A percentile compares a stretch with the other conserved stretches of the same genome.
Evolutionary conservation across 208 protist genomes (phyloP).

Genomic region (Trypanosoma mega): DNA sequence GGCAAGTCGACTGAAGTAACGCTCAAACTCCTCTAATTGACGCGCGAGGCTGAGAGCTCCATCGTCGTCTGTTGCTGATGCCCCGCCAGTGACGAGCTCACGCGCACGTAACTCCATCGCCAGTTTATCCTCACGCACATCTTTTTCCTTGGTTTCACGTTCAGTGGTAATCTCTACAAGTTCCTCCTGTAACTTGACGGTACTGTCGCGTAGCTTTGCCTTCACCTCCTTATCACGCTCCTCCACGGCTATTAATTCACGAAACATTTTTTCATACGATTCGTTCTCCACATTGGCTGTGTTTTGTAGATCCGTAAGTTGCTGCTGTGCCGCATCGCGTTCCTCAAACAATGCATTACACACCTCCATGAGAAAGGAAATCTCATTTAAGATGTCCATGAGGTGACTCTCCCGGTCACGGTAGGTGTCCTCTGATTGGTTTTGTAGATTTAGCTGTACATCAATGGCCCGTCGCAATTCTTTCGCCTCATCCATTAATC

Average conservation of each 20-base stretch:
- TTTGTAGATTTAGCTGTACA: slow-evolving; percentile 79
- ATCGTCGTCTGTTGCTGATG: not conserved
- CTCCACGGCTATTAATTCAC: slow-evolving; percentile 69
- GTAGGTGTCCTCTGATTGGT: slow-evolving; percentile 89
- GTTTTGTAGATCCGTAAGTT: slow-evolving; percentile 41
- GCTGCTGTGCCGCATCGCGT: slow-evolving; percentile 48
- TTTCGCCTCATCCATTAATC: slow-evolving; percentile 76
- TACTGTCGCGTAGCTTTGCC: slow-evolving; percentile 39
- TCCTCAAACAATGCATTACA: slow-evolving; percentile 88
- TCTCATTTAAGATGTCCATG: slow-evolving; percentile 87
- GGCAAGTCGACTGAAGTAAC: slow-evolving; percentile 39
- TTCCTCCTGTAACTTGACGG: slow-evolving; percentile 43
- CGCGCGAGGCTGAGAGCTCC: slow-evolving; percentile 8
- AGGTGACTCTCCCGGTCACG: slow-evolving; percentile 78
- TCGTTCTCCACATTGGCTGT: slow-evolving; percentile 41
- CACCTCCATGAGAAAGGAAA: slow-evolving; percentile 92
- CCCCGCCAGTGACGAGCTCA: not conserved
- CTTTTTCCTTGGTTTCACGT: slow-evolving; percentile 19
- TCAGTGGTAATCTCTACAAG: slow-evolving; percentile 33
- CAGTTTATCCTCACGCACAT: slow-evolving; percentile 9
- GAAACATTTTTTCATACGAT: slow-evolving; percentile 67
- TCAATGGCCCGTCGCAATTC: slow-evolving; percentile 82
- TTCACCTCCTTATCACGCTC: slow-evolving; percentile 48
- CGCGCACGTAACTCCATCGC: slow-evolving; percentile 1
- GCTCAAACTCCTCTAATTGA: slow-evolving; percentile 40